Base-by-base conservation (phyloP, 148 eudicot genomes). In the Drosera capensis region DNA sequence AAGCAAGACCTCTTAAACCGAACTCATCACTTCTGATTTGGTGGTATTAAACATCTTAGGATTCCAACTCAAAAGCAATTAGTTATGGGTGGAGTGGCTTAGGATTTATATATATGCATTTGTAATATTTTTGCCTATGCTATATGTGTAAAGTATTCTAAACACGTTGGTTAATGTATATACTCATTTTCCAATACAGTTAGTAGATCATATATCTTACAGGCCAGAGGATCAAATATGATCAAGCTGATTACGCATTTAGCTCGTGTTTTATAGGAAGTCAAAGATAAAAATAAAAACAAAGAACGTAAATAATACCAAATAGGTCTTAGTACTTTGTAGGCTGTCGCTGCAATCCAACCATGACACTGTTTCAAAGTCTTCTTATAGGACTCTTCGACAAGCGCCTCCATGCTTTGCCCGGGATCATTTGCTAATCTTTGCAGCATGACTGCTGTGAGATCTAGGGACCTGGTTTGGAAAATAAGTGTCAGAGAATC, bases 301-400 rank as follows among this genome's bases (percentile, higher is more conserved):
- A 41, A 12, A 8, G 5, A 14, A 25, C n/a, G 5, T 28, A 28
- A 28, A 28, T 5, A 28, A 11, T 5, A 5, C 0, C 5, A 5
- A 16, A 25, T 8, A 37, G 3, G 37, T 6, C n/a, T 19, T 4
- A 2, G 59, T 74, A 86, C 96, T 68, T 58, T 74, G 39, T 63
- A 82, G 35, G 96, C 94, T 30, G 96, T 67, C 3, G 85, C 64
- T 37, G 94, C 71, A 62, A 86, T 86, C 96, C 96, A 86, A 23
- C 96, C 94, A 70, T 86, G 96, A 94, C 96, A 86, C 49, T 88
- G 94, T 30, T 74, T 86, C 15, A 86, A 60, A 25, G 78, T 71
- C 43, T 54, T 48, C 20, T 46, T 66, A 37, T 86, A 86, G 0
- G 96, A 70, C 13, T 74, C 75, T 37, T 64, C 77, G 8, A 86